Percentiles rank a stretch among this genome's conserved stretches.
Evolutionary conservation across 2,329 filamentous ascomycete genomes (phyloP).

Genomic region (Aspergillus vadensis): DNA sequence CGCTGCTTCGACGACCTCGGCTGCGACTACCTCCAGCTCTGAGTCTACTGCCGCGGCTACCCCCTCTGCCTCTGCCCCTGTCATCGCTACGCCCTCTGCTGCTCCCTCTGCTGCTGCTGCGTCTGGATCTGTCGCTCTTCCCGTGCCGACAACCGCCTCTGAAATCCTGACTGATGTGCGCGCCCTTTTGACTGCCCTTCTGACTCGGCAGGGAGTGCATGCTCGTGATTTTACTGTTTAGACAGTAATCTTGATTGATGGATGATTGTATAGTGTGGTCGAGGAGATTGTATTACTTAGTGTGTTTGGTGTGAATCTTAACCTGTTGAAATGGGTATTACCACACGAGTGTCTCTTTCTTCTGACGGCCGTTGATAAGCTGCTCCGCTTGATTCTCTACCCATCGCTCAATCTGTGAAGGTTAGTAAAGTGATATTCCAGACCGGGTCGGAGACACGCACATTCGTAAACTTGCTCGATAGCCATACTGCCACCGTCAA

Average conservation of each 20-base stretch:
- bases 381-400: neutral
- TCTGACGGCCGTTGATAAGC: neutral
- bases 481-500: constrained; percentile 14
- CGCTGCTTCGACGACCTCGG: neutral
- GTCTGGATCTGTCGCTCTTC: neutral
- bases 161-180: neutral
- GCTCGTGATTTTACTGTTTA: neutral
- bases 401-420: neutral
- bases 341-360: neutral
- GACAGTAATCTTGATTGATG: too few species aligned
- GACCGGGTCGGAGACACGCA: neutral
- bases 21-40: neutral
- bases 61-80: neutral
- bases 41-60: neutral
- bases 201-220: neutral
- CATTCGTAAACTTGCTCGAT: constrained; percentile 16
- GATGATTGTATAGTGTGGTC: too few species aligned
- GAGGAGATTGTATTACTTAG: too few species aligned
- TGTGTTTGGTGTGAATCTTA: too few species aligned
- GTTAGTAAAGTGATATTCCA: neutral
- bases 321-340: neutral
- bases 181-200: neutral
- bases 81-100: neutral
- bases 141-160: neutral
- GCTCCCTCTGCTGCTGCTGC: neutral